These are phyloP conservation scores for Sporothrix phasma DNA, from an alignment of 2,329 filamentous ascomycete species.

Conservation along the genomic window DNA sequence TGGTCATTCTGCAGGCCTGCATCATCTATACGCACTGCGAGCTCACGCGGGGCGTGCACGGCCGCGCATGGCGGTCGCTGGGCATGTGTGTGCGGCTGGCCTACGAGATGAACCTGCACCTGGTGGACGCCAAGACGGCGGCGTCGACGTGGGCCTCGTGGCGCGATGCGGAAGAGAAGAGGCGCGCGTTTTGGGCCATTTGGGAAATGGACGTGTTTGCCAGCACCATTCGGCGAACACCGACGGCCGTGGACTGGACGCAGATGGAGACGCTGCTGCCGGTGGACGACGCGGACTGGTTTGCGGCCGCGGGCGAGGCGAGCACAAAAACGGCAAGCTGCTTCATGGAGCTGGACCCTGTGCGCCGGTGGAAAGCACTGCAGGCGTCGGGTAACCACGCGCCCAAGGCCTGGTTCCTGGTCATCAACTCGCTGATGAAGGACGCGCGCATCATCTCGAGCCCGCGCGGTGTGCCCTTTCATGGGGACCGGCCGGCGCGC, in stretches of 20 bases:
- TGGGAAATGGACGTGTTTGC: constrained; percentile 13
- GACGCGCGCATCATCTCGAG: constrained; percentile 10
- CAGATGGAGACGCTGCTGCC: constrained; percentile 10
- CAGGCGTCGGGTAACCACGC: constrained; percentile 7
- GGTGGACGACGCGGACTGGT: constrained; percentile 7
- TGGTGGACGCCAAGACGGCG: neutral
- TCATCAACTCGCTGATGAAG: constrained; percentile 13
- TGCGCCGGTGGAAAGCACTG: constrained; percentile 6
- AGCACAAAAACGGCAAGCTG: neutral
- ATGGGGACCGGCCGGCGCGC: neutral
- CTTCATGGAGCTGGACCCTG: constrained; percentile 2
- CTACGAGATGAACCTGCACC: constrained; percentile 11
- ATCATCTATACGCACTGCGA: constrained; percentile 10
- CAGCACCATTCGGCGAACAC: constrained; percentile 7
- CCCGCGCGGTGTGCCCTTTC: constrained; percentile 1
- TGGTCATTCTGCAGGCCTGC: constrained; percentile 4
- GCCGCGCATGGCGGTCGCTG: constrained; percentile 9
- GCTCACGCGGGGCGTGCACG: constrained; percentile 1
- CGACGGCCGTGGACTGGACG: constrained; percentile 8
- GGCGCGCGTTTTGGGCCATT: constrained; percentile 3
- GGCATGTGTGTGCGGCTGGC: constrained; percentile 7
- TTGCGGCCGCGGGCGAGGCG: neutral
- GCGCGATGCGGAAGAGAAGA: constrained; percentile 6
- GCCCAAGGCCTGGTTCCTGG: constrained; percentile 6
- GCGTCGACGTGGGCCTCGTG: neutral